Evolutionary conservation across 129 eudicot species (phyloP), one percentile per base, ranked within the genome.

Genomic region (Escallonia herrerae): DNA sequence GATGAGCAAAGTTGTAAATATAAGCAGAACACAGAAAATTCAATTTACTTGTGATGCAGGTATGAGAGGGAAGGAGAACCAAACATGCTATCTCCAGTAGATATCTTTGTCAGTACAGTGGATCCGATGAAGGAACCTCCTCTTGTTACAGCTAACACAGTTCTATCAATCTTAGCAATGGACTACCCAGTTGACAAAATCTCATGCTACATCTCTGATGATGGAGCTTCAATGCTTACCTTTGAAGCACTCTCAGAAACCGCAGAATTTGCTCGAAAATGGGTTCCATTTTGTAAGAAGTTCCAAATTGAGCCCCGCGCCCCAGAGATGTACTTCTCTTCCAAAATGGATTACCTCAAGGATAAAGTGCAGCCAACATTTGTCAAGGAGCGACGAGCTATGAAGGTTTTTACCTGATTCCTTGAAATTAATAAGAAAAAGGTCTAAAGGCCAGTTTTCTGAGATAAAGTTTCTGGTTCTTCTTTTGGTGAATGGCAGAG

Each of bases 51-150:
- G 60, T 72, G 73, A 74, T 76, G 84, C 80, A 94, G 99, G 83
- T 94, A 89, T 48, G 99, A 94, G 76, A 89, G 87, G 73, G 99
- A 94, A 80, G 97, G 97, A 41, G 97, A 94, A 74, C 99, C 97
- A 7, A 89, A 94, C 62, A 74, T 94, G 97, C 79, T 94, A 51
- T 77, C 90, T 61, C 95, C 97, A 5, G 85, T 89, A 54, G 99
- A 94, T 73, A 71, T 94, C 60, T 94, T 89, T 55, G 97, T 93
- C 76, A 93, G 96, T 80, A 85, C 96, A 13, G 98, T 93, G 80
- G 98, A 93, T 77, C 98, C 98, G 38, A 46, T 93, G 84, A 93
- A 93, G 80, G 98, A 93, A 58, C 98, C 98, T 68, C 98, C 98
- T 15, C 93, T 94, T 54, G 93, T 86, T 58, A 94, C 99, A 48